Percentiles rank a stretch among this genome's conserved stretches.
These are phyloP conservation scores for Solanum chilense DNA, from an alignment of 257 asterid genomes.

Conservation along the genomic window DNA sequence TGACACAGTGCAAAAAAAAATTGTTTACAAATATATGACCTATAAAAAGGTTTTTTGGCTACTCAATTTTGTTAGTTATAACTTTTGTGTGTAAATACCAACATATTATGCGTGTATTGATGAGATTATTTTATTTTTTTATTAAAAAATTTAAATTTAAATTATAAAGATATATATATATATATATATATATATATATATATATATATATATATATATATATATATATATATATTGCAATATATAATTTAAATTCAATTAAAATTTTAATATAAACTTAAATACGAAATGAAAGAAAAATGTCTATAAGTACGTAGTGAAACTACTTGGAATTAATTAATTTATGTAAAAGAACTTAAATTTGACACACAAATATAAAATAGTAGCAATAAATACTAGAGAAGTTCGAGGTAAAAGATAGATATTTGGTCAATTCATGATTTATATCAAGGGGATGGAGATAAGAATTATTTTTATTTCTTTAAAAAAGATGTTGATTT, in stretches of 20 bases:
- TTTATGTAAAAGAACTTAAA: not conserved
- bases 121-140: no score
- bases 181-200: no score
- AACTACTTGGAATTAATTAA: no score
- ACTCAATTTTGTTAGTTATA: not conserved
- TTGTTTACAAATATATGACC: not conserved
- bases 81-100: not conserved
- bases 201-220: no score
- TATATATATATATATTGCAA: no score
- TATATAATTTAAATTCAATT: no score
- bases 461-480: not conserved
- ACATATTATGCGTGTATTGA: rapidly evolving
- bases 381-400: not conserved
- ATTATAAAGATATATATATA: no score
- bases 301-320: no score
- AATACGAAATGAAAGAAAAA: no score
- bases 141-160: rapidly evolving
- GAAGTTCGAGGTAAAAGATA: not conserved
- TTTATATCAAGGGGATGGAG: not conserved
- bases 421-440: not conserved
- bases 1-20: not conserved
- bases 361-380: not conserved
- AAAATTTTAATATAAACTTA: no score
- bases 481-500: not conserved
- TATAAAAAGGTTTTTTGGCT: not conserved